These are phyloP conservation scores for Orbilia brochopaga DNA, from an alignment of 2,329 filamentous ascomycete species.

Conservation along the genomic window DNA sequence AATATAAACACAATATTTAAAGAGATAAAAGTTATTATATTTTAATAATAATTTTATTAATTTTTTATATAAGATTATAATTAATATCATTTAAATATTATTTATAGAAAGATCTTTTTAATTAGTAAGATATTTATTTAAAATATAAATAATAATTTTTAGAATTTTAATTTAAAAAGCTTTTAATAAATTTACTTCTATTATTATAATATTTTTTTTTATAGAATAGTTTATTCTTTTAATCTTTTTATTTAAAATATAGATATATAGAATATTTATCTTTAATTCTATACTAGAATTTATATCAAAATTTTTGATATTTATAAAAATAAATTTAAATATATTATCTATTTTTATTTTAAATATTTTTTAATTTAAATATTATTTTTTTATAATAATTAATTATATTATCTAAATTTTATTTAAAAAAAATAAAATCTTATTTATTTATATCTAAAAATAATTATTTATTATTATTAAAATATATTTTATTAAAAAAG, in stretches of 20 bases:
- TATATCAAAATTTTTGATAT: background rate
- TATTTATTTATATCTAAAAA: too few relatives aligned
- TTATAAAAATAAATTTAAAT: background rate
- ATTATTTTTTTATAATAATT: background rate
- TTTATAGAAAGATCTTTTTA: conserved; percentile 11
- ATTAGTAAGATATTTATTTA: conserved; percentile 1
- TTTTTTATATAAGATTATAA: conserved; percentile 15
- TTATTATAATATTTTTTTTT: conserved; percentile 8
- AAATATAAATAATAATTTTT: conserved; percentile 9
- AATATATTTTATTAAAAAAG: too few relatives aligned
- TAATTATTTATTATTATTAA: too few relatives aligned
- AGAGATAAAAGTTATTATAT: conserved; percentile 11
- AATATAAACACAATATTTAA: conserved; percentile 8
- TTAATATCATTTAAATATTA: background rate
- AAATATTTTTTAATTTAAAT: background rate
- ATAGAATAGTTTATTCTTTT: conserved; percentile 2
- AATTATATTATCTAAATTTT: too few relatives aligned
- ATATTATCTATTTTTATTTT: conserved; percentile 14
- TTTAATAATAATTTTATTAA: conserved; percentile 6
- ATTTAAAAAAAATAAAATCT: conserved; percentile 7
- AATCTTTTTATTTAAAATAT: background rate
- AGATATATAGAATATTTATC: background rate
- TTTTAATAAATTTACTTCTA: conserved; percentile 11
- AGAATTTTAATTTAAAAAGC: background rate
- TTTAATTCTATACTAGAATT: background rate